Conservation (phyloP, 1,284 basidiomycete genomes). For the Bondarzewia mesenterica region DNA sequence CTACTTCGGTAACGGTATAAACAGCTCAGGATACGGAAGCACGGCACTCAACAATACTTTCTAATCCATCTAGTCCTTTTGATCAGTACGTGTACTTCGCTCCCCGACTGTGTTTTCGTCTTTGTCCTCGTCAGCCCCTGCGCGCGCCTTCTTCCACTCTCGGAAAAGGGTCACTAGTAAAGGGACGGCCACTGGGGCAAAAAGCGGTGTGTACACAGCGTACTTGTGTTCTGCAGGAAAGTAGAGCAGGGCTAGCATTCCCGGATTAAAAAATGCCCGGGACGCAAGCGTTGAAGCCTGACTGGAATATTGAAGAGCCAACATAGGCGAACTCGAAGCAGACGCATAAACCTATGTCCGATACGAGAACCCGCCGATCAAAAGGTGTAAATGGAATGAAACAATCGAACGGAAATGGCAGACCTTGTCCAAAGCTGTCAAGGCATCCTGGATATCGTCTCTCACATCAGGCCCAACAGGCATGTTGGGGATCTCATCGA, state of each 20-base stretch:
- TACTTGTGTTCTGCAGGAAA: slow-evolving; percentile 96
- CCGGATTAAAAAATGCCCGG: slow-evolving; percentile 93
- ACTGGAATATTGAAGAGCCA: slow-evolving; percentile 53
- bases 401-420: too few relatives aligned
- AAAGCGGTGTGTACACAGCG: slow-evolving; percentile 89
- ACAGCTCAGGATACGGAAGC: too few relatives aligned
- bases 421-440: slow-evolving; percentile 68
- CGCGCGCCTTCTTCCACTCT: slow-evolving; percentile 36
- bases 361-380: too few relatives aligned
- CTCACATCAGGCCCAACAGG: slow-evolving; percentile 74
- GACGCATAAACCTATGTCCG: slow-evolving; percentile 34
- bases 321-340: slow-evolving; percentile 32
- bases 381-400: too few relatives aligned
- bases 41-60: background rate
- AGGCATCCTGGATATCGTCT: slow-evolving; percentile 60
- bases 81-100: background rate
- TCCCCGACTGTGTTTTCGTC: too few relatives aligned
- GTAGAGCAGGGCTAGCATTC: slow-evolving; percentile 92
- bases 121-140: background rate
- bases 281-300: slow-evolving; percentile 70
- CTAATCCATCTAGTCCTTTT: background rate
- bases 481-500: slow-evolving; percentile 85
- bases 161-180: slow-evolving; percentile 67
- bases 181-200: slow-evolving; percentile 83
- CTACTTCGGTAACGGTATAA: too few relatives aligned